A percentile compares a stretch with the other conserved stretches of the same genome.
Evolutionary conservation across 2,329 filamentous ascomycete species (phyloP).

Genomic region (Colletotrichum musicola): DNA sequence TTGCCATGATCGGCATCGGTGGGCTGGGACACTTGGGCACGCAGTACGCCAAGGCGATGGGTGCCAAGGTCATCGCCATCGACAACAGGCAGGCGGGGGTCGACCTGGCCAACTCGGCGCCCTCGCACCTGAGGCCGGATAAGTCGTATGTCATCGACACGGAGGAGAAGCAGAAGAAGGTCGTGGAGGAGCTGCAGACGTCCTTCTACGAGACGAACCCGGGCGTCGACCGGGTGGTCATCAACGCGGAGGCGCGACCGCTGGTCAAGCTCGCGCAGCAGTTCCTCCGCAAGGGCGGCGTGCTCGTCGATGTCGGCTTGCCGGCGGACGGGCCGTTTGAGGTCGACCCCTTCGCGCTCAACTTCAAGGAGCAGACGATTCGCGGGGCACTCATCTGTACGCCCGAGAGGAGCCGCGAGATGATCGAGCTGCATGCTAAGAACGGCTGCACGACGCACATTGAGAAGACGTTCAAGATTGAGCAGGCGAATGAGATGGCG

Average conservation of each 20-base stretch:
- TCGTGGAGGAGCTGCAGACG: slow-evolving; percentile 31
- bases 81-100: slow-evolving; percentile 41
- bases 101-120: slow-evolving; percentile 36
- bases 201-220: slow-evolving; percentile 37
- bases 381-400: slow-evolving; percentile 40
- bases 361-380: slow-evolving; percentile 42
- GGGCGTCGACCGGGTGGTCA: slow-evolving; percentile 42
- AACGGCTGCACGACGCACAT: slow-evolving; percentile 38
- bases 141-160: slow-evolving; percentile 29
- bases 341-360: slow-evolving; percentile 39
- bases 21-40: slow-evolving; percentile 44
- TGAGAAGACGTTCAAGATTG: slow-evolving; percentile 39
- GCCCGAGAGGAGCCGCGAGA: slow-evolving; percentile 39
- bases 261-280: slow-evolving; percentile 39
- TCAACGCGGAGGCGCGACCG: slow-evolving; percentile 30
- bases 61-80: slow-evolving; percentile 42
- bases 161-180: slow-evolving; percentile 32
- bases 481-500: slow-evolving; percentile 38
- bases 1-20: slow-evolving; percentile 45
- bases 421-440: slow-evolving; percentile 39
- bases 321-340: slow-evolving; percentile 39
- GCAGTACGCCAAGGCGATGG: slow-evolving; percentile 44
- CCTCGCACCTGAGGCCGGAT: slow-evolving; percentile 36
- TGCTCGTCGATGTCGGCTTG: slow-evolving; percentile 36
- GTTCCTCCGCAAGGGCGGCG: slow-evolving; percentile 40